phyloP scores from a whole-genome alignment of 1,284 basidiomycete genomes.

The Sanghuangporus baumii region DNA sequence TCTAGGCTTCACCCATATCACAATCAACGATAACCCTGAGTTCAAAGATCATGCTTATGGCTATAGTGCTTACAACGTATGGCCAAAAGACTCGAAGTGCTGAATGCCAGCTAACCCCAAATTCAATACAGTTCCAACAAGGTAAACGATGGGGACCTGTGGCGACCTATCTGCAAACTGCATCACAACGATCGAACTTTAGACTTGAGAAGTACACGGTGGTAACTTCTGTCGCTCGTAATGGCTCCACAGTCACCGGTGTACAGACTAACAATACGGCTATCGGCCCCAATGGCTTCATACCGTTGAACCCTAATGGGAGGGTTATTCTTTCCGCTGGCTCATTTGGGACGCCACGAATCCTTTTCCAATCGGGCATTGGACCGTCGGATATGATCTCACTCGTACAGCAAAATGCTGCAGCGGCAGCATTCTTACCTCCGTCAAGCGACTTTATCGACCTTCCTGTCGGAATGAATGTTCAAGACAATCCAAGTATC shows the following conservation, averaged over 20 bases:
- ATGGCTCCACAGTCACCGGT: slow-evolving; percentile 51
- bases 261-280: slow-evolving; percentile 56
- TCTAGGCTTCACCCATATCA: slow-evolving; percentile 46
- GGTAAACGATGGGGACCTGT: slow-evolving; percentile 58
- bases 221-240: slow-evolving; percentile 51
- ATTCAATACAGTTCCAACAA: slow-evolving; percentile 39
- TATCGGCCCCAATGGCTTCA: slow-evolving; percentile 46
- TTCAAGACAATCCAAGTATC: slow-evolving; percentile 56
- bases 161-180: slow-evolving; percentile 53
- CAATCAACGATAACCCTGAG: slow-evolving; percentile 51
- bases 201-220: slow-evolving; percentile 42
- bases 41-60: slow-evolving; percentile 56
- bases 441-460: slow-evolving; percentile 48
- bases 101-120: background rate
- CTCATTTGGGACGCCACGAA: slow-evolving; percentile 49
- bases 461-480: slow-evolving; percentile 51
- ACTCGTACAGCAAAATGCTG: slow-evolving; percentile 41
- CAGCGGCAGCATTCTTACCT: slow-evolving; percentile 43
- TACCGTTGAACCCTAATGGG: slow-evolving; percentile 50
- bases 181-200: slow-evolving; percentile 49
- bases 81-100: slow-evolving; percentile 19
- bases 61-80: slow-evolving; percentile 49
- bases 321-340: slow-evolving; percentile 57
- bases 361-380: slow-evolving; percentile 60
- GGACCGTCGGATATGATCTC: slow-evolving; percentile 56